These are phyloP conservation scores for Spatholobus suberectus DNA, from an alignment of 306 rosid genomes.

Conservation along the genomic window DNA sequence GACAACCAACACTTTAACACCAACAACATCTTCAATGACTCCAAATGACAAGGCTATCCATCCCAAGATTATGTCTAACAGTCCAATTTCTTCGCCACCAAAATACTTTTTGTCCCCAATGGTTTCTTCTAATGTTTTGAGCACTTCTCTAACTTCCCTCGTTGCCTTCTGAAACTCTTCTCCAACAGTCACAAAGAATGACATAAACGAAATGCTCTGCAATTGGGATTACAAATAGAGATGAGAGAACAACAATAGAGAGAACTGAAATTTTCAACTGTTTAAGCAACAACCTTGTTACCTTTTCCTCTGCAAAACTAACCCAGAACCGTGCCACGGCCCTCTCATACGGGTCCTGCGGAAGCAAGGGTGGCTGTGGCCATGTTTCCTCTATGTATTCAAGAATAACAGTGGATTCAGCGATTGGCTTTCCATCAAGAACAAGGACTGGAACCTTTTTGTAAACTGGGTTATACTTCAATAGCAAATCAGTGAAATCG, in stretches of 20 bases:
- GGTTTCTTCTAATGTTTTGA: not conserved
- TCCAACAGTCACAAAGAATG: constrained; percentile 26
- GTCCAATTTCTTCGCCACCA: constrained; percentile 18
- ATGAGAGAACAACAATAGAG: not conserved
- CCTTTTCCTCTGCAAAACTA: constrained; percentile 25
- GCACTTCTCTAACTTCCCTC: constrained; percentile 1
- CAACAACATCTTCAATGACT: constrained; percentile 19
- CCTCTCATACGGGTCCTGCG: constrained; percentile 11
- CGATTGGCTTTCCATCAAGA: not conserved
- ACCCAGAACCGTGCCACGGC: not conserved
- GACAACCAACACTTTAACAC: not conserved
- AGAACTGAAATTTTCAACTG: not conserved
- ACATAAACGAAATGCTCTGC: constrained; percentile 1
- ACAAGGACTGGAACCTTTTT: constrained; percentile 27
- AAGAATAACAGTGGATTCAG: constrained; percentile 19
- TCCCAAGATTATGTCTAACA: constrained; percentile 11
- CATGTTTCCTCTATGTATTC: constrained; percentile 32
- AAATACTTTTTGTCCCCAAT: constrained; percentile 6
- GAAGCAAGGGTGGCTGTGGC: constrained; percentile 11
- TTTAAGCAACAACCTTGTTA: not conserved
- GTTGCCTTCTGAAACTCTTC: constrained; percentile 18
- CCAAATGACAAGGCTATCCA: constrained; percentile 23
- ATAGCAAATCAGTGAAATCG: constrained; percentile 6
- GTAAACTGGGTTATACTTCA: constrained; percentile 8
- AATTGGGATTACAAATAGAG: not conserved